Conservation (phyloP, 208 protist species). For the Acanthamoeba sp. region DNA sequence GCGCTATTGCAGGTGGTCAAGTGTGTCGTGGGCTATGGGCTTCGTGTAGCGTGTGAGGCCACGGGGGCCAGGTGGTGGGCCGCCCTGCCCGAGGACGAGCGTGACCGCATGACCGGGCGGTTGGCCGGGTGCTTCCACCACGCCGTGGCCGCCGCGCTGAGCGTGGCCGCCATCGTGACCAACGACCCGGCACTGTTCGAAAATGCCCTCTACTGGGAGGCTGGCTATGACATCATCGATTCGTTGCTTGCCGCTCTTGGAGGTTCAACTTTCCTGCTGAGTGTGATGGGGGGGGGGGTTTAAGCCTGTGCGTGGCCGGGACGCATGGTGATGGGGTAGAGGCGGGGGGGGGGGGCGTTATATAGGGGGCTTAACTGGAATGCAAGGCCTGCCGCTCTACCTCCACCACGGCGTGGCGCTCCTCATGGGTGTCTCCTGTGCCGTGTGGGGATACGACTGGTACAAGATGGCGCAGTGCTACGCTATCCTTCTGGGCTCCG, state of each 20-base stretch:
- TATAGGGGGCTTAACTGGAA: neutral
- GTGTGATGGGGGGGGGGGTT: neutral
- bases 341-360: too few relatives aligned
- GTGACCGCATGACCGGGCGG: neutral
- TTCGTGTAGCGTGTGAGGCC: neutral
- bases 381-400: constrained; percentile 19
- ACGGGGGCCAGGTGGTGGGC: neutral
- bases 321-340: too few relatives aligned
- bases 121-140: neutral
- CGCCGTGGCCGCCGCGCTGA: neutral
- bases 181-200: neutral
- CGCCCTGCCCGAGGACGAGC: constrained; percentile 7
- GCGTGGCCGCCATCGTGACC: neutral
- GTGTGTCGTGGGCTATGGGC: neutral
- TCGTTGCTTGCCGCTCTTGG: neutral
- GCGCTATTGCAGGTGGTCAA: neutral
- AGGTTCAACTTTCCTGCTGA: neutral
- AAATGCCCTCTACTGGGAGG: constrained; percentile 3
- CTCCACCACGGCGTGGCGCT: constrained; percentile 31
- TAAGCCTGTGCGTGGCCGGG: too few relatives aligned
- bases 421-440: neutral
- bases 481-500: constrained; percentile 26
- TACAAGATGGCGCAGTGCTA: constrained; percentile 23
- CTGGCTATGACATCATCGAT: neutral
- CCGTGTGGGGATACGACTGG: neutral